Base-by-base conservation (phyloP, 2,329 filamentous ascomycete genomes). In the Neophaeococcomyces mojaviensis region DNA sequence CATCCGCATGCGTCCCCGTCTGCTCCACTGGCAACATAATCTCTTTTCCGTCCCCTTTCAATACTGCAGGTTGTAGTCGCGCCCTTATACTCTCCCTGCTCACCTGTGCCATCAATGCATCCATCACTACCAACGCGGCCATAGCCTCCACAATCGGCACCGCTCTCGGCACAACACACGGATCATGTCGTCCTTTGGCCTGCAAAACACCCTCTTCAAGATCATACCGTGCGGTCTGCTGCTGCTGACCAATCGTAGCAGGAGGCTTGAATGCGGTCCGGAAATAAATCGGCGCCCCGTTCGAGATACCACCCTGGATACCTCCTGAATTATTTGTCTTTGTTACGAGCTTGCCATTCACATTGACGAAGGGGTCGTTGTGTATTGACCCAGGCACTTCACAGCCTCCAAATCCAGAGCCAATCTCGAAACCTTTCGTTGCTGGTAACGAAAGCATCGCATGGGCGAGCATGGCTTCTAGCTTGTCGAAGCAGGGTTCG, bases 361-460 rank as follows among this genome's bases (percentile, higher is more conserved):
- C 69, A 12, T 79, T 71, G 55, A 90, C 70, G 67, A 94, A 95
- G 46, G 86, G 73, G 65, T 97, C 90, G 64, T 97, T 97, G 77
- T 97, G 89, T 45, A 76, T 76, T n/a, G 85, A 92, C 18, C 92
- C 90, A 2, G 84, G 84, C 32, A 97, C 77, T 63, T 89, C 84
- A 59, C 84, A 85, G 48, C 92, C 90, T 41, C 76, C 81, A 65
- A 97, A 97, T 10, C 92, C 92, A 44, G 86, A 94, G 45, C 92
- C 92, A 55, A 97, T 83, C 64, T 97, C 90, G 62, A 97, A 97
- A 45, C 85, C 90, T 71, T 97, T 98, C 31, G 86, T 90, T 3
- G 92, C 88, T 4, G 92, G 92, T 58, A 97, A 95, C 63, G 81
- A 88, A 53, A 97, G 77, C 86, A 98, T 97, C 40, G 86, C 92